These are phyloP conservation scores for Dactylellina cionopaga DNA, from an alignment of 2,329 filamentous ascomycete species.

Conservation along the genomic window DNA sequence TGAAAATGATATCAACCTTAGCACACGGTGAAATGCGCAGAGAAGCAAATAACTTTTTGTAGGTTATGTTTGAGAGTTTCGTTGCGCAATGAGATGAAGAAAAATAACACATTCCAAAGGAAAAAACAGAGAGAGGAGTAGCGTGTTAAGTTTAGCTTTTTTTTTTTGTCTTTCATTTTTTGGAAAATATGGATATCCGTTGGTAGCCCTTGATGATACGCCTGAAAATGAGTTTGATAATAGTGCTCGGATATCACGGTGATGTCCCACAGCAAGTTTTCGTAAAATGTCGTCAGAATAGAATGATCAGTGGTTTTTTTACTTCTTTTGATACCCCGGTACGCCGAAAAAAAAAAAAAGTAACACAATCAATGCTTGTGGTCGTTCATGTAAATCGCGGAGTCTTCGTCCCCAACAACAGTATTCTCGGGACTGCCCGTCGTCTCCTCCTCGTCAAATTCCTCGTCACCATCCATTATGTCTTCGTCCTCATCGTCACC, in stretches of 20 bases:
- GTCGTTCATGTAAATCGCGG: conserved; percentile 39
- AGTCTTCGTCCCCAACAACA: conserved; percentile 46
- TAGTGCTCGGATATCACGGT: conserved; percentile 31
- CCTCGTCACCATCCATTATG: conserved; percentile 48
- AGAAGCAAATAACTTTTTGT: conserved; percentile 34
- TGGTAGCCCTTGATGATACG: conserved; percentile 38
- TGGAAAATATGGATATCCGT: conserved; percentile 20
- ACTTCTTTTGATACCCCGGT: conserved; percentile 27
- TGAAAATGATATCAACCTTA: conserved; percentile 49
- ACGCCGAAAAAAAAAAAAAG: conserved; percentile 43
- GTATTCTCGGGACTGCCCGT: conserved; percentile 49
- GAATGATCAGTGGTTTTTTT: conserved; percentile 7
- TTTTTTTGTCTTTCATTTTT: background rate
- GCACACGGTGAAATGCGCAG: conserved; percentile 31
- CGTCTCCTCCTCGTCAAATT: conserved; percentile 44
- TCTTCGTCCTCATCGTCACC: conserved; percentile 65
- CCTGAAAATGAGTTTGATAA: conserved; percentile 45
- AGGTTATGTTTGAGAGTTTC: conserved; percentile 40
- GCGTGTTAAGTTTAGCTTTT: conserved; percentile 42
- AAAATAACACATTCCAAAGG: conserved; percentile 49
- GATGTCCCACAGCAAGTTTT: conserved; percentile 15
- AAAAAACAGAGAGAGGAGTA: conserved; percentile 13
- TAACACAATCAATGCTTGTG: conserved; percentile 30
- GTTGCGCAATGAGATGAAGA: too few species aligned
- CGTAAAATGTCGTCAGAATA: conserved; percentile 34